phyloP scores from a whole-genome alignment of 768 basidiomycete genomes.

The Pleurotus salmoneostramineus region DNA sequence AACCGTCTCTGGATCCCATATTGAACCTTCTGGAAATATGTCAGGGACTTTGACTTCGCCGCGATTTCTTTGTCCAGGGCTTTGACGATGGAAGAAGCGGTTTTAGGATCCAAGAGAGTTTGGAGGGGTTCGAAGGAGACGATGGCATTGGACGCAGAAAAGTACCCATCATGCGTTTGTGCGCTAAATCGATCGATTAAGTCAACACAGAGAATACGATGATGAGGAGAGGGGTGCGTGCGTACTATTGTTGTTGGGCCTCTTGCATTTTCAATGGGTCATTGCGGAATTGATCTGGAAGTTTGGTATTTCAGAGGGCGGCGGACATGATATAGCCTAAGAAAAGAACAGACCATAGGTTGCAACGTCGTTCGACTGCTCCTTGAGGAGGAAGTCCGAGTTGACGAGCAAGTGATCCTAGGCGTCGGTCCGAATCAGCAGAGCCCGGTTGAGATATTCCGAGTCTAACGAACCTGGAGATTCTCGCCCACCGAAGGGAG shows the following conservation, averaged over 20 bases:
- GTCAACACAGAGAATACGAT: too few relatives aligned
- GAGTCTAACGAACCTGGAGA: conserved; percentile 9
- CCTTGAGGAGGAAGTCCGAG: not conserved
- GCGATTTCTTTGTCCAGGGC: conserved; percentile 1
- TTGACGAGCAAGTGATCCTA: conserved; percentile 1
- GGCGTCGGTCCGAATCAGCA: not conserved
- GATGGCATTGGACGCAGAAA: not conserved
- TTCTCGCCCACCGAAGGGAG: conserved; percentile 41
- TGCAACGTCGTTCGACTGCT: not conserved
- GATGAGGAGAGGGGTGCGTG: too few relatives aligned
- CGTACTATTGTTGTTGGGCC: not conserved
- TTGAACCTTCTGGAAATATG: not conserved
- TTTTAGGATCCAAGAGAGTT: not conserved
- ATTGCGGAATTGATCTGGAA: not conserved
- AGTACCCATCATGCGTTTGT: not conserved
- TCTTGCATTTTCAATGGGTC: not conserved
- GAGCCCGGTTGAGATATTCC: conserved; percentile 4
- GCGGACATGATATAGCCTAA: not conserved
- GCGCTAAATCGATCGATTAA: not conserved
- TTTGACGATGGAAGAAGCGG: not conserved
- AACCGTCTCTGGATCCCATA: not conserved
- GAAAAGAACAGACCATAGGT: not conserved
- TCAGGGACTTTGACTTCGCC: not conserved
- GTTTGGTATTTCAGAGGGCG: not conserved
- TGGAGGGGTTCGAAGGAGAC: conserved; percentile 1